A percentile compares a stretch with the other conserved stretches of the same genome.
These are phyloP conservation scores for Scleroderma citrinum DNA, from an alignment of 768 basidiomycete species.

Conservation along the genomic window DNA sequence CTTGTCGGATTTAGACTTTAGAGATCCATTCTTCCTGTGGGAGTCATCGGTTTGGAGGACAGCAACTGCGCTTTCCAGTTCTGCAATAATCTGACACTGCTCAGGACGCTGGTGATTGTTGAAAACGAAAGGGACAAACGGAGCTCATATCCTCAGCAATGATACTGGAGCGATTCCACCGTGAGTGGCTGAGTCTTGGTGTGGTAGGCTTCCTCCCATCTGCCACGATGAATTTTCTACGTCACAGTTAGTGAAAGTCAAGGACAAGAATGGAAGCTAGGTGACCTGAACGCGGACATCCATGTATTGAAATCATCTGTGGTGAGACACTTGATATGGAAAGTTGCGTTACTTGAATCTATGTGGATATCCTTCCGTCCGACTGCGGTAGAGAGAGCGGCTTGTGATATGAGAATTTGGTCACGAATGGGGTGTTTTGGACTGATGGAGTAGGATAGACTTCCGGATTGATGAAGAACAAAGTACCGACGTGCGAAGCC, in stretches of 20 bases:
- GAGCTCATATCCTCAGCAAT: conserved; percentile 62
- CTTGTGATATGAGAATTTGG: conserved; percentile 56
- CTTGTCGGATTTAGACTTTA: conserved; percentile 39
- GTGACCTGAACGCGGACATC: conserved; percentile 71
- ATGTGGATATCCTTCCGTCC: conserved; percentile 77
- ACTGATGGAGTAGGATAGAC: conserved; percentile 70
- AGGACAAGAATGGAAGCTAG: conserved; percentile 2
- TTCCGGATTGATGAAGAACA: conserved; percentile 57
- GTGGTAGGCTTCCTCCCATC: conserved; percentile 32
- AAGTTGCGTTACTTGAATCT: conserved; percentile 69
- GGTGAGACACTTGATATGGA: conserved; percentile 76
- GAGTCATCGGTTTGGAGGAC: conserved; percentile 36
- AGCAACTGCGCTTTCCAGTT: conserved; percentile 50
- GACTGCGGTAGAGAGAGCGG: conserved; percentile 72
- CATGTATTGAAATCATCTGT: conserved; percentile 65
- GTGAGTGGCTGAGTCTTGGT: conserved; percentile 38
- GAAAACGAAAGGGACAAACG: conserved; percentile 35
- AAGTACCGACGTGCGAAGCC: conserved; percentile 87
- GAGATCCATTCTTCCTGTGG: conserved; percentile 31
- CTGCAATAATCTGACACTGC: conserved; percentile 44
- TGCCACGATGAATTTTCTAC: conserved; percentile 55
- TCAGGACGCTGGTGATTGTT: conserved; percentile 4
- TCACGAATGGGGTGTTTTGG: conserved; percentile 70
- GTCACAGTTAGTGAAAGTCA: conserved; percentile 14
- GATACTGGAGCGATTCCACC: conserved; percentile 43